A percentile compares a stretch with the other conserved stretches of the same genome.
phyloP scores from a whole-genome alignment of 306 rosid species.

The Castanospermum australe region DNA sequence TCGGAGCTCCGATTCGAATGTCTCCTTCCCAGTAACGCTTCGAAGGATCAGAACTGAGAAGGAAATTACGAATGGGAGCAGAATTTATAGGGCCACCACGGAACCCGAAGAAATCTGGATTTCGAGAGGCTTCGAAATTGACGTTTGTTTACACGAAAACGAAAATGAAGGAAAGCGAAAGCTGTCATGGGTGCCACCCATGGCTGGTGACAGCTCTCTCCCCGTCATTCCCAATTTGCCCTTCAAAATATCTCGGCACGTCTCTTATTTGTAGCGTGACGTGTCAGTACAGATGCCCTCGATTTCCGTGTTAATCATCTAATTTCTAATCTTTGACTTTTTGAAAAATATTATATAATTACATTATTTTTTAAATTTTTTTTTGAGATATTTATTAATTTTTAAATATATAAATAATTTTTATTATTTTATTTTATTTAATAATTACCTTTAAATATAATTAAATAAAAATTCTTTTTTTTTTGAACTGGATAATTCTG shows the following conservation, averaged over 20 bases:
- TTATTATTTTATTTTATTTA: no score
- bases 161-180: neutral
- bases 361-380: no score
- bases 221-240: neutral
- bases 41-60: neutral
- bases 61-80: neutral
- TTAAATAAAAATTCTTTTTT: no score
- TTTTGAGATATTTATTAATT: no score
- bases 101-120: neutral
- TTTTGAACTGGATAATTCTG: no score
- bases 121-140: slow-evolving; percentile 47
- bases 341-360: no score
- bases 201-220: slow-evolving; percentile 2
- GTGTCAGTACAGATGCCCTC: neutral
- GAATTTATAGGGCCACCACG: slow-evolving; percentile 12
- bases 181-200: neutral
- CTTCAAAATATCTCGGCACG: neutral
- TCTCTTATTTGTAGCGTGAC: neutral
- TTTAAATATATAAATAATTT: no score
- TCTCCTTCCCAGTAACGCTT: neutral
- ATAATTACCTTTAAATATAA: no score
- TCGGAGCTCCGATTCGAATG: slow-evolving; percentile 30
- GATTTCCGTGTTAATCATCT: neutral
- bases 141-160: neutral
- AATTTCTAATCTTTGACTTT: no score